Evolutionary conservation across 2,329 filamentous ascomycete species (phyloP).

Genomic region (Neoscytalidium dimidiatum): DNA sequence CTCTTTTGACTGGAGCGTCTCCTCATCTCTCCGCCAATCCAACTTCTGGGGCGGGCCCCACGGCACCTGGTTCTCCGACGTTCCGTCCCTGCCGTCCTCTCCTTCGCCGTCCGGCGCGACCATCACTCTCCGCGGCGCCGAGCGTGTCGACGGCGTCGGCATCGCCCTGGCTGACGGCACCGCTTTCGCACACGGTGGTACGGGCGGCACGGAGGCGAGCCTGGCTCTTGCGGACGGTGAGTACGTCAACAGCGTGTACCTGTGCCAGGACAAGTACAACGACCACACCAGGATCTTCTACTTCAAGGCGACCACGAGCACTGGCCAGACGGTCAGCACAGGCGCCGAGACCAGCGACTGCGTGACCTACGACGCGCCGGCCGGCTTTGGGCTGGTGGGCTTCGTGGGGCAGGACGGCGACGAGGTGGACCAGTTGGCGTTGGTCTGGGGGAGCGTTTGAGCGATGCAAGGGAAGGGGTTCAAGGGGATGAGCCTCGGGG

Average conservation of each 20-base stretch:
- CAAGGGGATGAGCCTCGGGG: too few relatives aligned
- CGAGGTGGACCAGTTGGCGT: slow-evolving; percentile 57
- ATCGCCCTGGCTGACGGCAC: slow-evolving; percentile 53
- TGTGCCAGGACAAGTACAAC: slow-evolving; percentile 55
- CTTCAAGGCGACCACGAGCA: slow-evolving; percentile 55
- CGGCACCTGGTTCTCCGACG: slow-evolving; percentile 59
- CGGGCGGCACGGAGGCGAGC: slow-evolving; percentile 47
- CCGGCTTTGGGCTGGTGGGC: slow-evolving; percentile 56
- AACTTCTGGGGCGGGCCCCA: slow-evolving; percentile 51
- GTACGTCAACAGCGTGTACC: slow-evolving; percentile 49
- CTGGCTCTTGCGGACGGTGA: slow-evolving; percentile 52
- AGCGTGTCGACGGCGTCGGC: slow-evolving; percentile 54
- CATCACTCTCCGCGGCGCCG: slow-evolving; percentile 48
- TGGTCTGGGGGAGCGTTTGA: slow-evolving; percentile 27
- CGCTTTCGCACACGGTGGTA: slow-evolving; percentile 55
- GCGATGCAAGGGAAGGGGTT: too few relatives aligned
- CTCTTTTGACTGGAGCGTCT: slow-evolving; percentile 44
- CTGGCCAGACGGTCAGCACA: slow-evolving; percentile 47
- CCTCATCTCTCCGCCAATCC: slow-evolving; percentile 46
- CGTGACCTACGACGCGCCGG: slow-evolving; percentile 47
- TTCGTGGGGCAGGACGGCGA: slow-evolving; percentile 56
- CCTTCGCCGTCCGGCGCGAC: slow-evolving; percentile 36
- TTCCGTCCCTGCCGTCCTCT: slow-evolving; percentile 37
- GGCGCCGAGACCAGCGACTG: slow-evolving; percentile 54
- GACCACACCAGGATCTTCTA: slow-evolving; percentile 57